Conservation (phyloP, 2,329 filamentous ascomycete genomes). For the Arthrobotrys megalospora region DNA sequence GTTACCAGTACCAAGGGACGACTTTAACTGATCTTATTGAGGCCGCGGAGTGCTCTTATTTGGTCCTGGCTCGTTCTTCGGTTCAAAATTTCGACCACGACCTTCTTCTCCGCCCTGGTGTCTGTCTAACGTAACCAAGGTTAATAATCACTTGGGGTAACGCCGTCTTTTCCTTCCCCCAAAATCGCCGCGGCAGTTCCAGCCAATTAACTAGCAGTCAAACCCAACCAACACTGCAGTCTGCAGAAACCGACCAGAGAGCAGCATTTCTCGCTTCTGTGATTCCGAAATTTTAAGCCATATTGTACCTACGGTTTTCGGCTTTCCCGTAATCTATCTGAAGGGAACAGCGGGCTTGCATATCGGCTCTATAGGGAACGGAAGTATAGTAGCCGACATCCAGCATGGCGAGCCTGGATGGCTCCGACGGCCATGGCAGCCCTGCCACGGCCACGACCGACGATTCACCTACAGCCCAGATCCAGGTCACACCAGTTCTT, state of each 20-base stretch:
- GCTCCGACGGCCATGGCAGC: slow-evolving; percentile 55
- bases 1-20: slow-evolving; percentile 46
- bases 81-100: slow-evolving; percentile 52
- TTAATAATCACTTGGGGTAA: slow-evolving; percentile 45
- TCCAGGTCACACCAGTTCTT: slow-evolving; percentile 21
- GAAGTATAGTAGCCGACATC: slow-evolving; percentile 23
- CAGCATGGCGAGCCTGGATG: slow-evolving; percentile 59
- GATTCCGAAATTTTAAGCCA: slow-evolving; percentile 59
- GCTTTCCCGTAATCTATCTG: slow-evolving; percentile 44
- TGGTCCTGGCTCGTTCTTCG: slow-evolving; percentile 34
- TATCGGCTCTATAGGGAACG: slow-evolving; percentile 42
- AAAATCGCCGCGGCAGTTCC: slow-evolving; percentile 58
- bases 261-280: slow-evolving; percentile 55
- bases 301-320: slow-evolving; percentile 57
- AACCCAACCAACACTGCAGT: slow-evolving; percentile 33
- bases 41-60: slow-evolving; percentile 41
- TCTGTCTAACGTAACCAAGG: slow-evolving; percentile 30
- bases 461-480: slow-evolving; percentile 27
- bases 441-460: slow-evolving; percentile 51
- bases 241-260: slow-evolving; percentile 40
- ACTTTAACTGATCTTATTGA: slow-evolving; percentile 28
- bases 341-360: slow-evolving; percentile 25
- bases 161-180: slow-evolving; percentile 5
- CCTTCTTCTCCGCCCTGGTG: slow-evolving; percentile 2
- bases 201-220: slow-evolving; percentile 49